These are phyloP conservation scores for Phytophthora cajani DNA, from an alignment of 352 stramenopile species.

Conservation along the genomic window DNA sequence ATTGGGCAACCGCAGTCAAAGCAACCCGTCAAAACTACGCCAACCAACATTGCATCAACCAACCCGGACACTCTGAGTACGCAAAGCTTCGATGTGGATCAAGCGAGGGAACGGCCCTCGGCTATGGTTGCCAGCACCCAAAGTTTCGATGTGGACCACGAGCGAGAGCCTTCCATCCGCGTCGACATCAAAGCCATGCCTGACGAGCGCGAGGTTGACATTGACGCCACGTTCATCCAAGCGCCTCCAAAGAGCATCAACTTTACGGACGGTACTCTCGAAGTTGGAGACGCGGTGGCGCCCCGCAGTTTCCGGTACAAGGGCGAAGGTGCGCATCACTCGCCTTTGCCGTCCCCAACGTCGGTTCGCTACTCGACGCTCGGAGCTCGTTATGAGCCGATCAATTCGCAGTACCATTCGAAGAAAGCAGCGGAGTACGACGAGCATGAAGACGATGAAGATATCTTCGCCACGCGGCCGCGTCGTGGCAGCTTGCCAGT, in stretches of 20 bases:
- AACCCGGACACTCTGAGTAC: constrained; percentile 28
- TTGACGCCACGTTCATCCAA: constrained; percentile 34
- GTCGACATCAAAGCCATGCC: constrained; percentile 65
- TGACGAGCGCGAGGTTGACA: constrained; percentile 51
- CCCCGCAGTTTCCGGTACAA: constrained; percentile 77
- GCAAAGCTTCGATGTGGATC: constrained; percentile 72
- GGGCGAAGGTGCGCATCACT: constrained; percentile 45
- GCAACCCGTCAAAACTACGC: constrained; percentile 17
- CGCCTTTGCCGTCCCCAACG: constrained; percentile 47
- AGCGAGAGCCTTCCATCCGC: constrained; percentile 48
- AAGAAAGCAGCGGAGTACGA: constrained; percentile 77
- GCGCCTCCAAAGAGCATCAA: constrained; percentile 78
- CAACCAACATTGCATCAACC: constrained; percentile 10
- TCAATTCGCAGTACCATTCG: constrained; percentile 76
- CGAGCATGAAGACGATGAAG: constrained; percentile 46
- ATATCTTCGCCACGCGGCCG: constrained; percentile 28
- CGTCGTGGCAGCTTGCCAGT: constrained; percentile 59
- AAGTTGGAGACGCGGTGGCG: constrained; percentile 56
- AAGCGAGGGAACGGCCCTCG: constrained; percentile 36
- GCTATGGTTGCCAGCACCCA: constrained; percentile 21
- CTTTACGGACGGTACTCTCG: constrained; percentile 59
- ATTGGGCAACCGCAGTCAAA: constrained; percentile 26
- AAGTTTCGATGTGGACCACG: constrained; percentile 70
- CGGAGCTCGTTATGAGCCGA: constrained; percentile 69
- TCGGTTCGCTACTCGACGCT: constrained; percentile 61